Evolutionary conservation across 768 basidiomycete genomes (phyloP).

Genomic region (Lepiota venenata): DNA sequence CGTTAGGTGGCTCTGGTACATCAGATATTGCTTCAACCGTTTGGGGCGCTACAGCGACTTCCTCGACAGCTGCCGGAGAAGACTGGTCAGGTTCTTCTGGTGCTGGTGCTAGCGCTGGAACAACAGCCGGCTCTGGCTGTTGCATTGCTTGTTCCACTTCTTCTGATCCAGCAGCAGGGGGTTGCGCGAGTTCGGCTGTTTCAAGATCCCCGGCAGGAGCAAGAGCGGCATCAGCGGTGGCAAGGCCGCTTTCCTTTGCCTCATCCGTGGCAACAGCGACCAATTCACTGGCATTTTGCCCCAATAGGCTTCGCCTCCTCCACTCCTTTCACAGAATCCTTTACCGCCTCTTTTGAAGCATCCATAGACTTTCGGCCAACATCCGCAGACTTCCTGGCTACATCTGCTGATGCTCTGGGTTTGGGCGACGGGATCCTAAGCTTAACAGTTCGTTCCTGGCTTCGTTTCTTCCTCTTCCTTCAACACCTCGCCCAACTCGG

Average conservation of each 20-base stretch:
- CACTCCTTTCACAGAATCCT: constrained; percentile 6
- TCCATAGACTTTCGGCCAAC: constrained; percentile 2
- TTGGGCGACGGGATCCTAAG: constrained; percentile 27
- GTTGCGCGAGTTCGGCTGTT: neutral
- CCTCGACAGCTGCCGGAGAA: neutral
- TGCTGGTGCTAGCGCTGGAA: neutral
- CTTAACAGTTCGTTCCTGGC: constrained; percentile 14
- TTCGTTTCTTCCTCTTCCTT: constrained; percentile 43
- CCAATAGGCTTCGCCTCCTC: neutral
- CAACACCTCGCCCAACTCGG: constrained; percentile 71
- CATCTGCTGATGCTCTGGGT: constrained; percentile 26
- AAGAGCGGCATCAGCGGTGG: neutral
- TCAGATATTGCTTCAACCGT: no score
- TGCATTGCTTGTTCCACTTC: neutral
- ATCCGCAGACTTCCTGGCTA: constrained; percentile 16
- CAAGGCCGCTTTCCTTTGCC: neutral
- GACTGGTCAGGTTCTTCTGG: neutral
- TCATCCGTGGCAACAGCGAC: neutral
- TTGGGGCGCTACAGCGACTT: neutral
- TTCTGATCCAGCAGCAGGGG: neutral
- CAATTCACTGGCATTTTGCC: constrained; percentile 5
- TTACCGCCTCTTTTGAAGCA: constrained; percentile 5
- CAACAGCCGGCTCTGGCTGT: neutral
- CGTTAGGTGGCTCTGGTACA: no score
- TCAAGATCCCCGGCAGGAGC: constrained; percentile 1